Conservation (phyloP, 164 flowering plant species). For the Vitis amurensis region DNA sequence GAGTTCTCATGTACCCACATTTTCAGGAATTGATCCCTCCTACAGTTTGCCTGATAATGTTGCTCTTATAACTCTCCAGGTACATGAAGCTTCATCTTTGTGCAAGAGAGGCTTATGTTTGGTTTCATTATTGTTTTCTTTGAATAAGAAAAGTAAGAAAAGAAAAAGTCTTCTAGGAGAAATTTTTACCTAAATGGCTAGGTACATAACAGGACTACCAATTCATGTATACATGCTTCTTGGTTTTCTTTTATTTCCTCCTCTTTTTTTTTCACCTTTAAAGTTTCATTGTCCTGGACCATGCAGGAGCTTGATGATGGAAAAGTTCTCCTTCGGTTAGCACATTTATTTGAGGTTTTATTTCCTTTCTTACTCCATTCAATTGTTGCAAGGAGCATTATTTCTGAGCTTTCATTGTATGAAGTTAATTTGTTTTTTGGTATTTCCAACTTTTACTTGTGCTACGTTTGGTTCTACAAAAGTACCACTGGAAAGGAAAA, state of each 20-base stretch:
- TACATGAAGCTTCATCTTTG: conserved; percentile 10
- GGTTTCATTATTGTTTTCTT: not conserved
- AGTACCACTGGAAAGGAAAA: no score
- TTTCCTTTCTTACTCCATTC: not conserved
- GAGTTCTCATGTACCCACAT: conserved; percentile 31
- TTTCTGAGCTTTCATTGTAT: no score
- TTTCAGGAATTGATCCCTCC: conserved; percentile 36
- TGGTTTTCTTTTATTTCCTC: not conserved
- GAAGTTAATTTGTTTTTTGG: no score
- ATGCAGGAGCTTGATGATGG: conserved; percentile 82
- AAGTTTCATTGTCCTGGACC: not conserved
- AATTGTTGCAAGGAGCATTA: not conserved
- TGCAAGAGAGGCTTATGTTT: not conserved
- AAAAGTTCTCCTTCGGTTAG: conserved; percentile 82
- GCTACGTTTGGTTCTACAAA: no score
- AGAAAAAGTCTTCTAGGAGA: not conserved
- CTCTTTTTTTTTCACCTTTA: not conserved
- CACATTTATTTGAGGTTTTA: conserved; percentile 88
- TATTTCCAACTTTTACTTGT: no score
- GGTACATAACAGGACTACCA: not conserved
- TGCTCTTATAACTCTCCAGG: conserved; percentile 51
- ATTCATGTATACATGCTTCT: not conserved
- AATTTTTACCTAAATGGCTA: not conserved
- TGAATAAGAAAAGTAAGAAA: not conserved
- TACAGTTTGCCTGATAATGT: conserved; percentile 47